Evolutionary conservation across 2,329 filamentous ascomycete species (phyloP), one percentile per base, ranked within the genome.

Genomic region (Thelonectria discophora): DNA sequence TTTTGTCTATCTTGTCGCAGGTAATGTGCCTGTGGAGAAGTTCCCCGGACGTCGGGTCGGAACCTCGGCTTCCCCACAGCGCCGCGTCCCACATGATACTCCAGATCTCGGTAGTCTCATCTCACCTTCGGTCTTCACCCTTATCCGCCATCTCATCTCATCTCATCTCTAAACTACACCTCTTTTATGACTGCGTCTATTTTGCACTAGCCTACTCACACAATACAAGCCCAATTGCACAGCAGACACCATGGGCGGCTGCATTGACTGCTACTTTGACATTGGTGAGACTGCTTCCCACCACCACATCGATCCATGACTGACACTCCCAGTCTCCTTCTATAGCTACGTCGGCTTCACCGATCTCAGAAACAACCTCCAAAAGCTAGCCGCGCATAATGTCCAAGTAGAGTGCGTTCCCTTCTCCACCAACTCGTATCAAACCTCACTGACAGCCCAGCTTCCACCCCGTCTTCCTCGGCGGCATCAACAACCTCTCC

Each of bases 401-500:
- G 82, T 93, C 6, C 79, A 88, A 37, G 77, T 93, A 32, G 87
- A 92, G 90, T 92, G 78, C 68, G 87, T 57, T 52, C 13, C 2
- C 8, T 32, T 21, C 13, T 3, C 11, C n/a, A 20, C 10, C 13
- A 3, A 24, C 21, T 9, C 27, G 5, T 10, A 5, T 17, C 9
- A n/a, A 13, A 8, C 18, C 47, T 55, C 20, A 32, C 40, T 17
- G 3, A 46, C 63, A 37, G 60, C 24, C 8, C 8, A 92, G 89
- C 52, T 85, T 91, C 68, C 83, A 90, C 65, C 92, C 92, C 13
- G 82, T 93, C 53, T 89, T 94, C 71, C 81, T 94, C 13, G 88
- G 87, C 24, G 89, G 83, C 47, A 86, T 92, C 71, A 90, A 88
- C 72, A 79, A 81, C 37, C 82, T 79, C 18, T 84, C 84, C 46